Base-by-base conservation (phyloP, 2,329 filamentous ascomycete genomes). In the Rhynchosporium graminicola region DNA sequence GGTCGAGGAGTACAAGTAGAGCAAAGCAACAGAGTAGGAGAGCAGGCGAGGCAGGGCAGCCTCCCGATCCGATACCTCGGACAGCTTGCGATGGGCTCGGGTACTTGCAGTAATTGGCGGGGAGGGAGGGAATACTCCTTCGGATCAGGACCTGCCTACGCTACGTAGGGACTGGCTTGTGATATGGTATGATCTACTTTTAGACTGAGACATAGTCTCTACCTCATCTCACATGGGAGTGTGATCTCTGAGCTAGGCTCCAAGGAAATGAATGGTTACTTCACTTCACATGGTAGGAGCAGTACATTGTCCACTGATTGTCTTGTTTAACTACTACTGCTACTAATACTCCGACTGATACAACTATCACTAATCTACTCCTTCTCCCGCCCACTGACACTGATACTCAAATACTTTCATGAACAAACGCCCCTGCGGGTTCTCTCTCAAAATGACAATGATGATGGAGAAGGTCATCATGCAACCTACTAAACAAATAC, bases 391-490 rank as follows among this genome's bases (percentile, higher is more conserved):
- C 20, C 20, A 20, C 29, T 36, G 33, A 36, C 33, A 36, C 42
- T 40, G 38, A 57, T 36, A 47, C 59, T 56, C 57, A 60, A 20
- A 28, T 58, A 55, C 61, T 54, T 62, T 57, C 47, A 38, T 56
- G 57, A 63, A 59, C 62, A 61, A 62, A 66, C 64, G 63, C 64
- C 60, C 63, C 57, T 51, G 54, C 68, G 66, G 62, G 59, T 63
- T 67, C 68, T 69, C 63, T 69, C 66, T 66, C 64, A 63, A 70
- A 71, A 63, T 61, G 70, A 20, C 64, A 67, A 71, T 63, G 60
- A 67, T 59, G 68, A 71, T 69, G 65, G 66, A 62, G 33, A 51
- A 66, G 51, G 51, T 59, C 64, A 66, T 68, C 68, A 68, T 68
- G 67, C 64, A 68, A 65, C 67, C 64, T 68, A 65, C 67, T 43